Evolutionary conservation across 2,329 filamentous ascomycete genomes (phyloP).

Genomic region (Botrytis sinoallii): DNA sequence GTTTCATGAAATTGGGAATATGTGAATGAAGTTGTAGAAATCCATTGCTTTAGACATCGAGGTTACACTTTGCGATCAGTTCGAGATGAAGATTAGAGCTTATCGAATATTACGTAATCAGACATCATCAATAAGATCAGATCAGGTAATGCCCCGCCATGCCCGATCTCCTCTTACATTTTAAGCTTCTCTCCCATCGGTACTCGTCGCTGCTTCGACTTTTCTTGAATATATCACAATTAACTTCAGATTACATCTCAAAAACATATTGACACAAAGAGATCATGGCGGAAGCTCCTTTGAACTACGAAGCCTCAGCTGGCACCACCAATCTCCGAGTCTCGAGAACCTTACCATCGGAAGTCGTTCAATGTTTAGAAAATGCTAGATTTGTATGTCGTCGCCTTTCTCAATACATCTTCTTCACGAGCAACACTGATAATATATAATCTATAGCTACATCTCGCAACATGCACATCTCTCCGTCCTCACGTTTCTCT

Average conservation of each 20-base stretch:
- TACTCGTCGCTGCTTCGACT: not conserved
- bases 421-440: not conserved
- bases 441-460: conserved; percentile 58
- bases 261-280: too few relatives aligned
- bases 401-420: not conserved
- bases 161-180: not conserved
- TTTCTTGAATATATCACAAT: not conserved
- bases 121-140: not conserved
- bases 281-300: conserved; percentile 29
- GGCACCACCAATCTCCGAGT: conserved; percentile 64
- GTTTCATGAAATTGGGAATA: not conserved
- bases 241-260: not conserved
- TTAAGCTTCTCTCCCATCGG: not conserved
- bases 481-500: conserved; percentile 88
- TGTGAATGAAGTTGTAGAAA: not conserved
- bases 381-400: conserved; percentile 85
- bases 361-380: conserved; percentile 87
- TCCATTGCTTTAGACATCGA: not conserved
- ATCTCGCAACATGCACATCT: conserved; percentile 84
- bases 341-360: conserved; percentile 69
- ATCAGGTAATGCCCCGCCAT: conserved; percentile 4
- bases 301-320: conserved; percentile 73
- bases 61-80: not conserved
- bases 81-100: not conserved
- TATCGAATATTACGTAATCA: conserved; percentile 4